Evolutionary conservation across 2,329 filamentous ascomycete species (phyloP), one percentile per base, ranked within the genome.

Genomic region (Pyricularia sp.): DNA sequence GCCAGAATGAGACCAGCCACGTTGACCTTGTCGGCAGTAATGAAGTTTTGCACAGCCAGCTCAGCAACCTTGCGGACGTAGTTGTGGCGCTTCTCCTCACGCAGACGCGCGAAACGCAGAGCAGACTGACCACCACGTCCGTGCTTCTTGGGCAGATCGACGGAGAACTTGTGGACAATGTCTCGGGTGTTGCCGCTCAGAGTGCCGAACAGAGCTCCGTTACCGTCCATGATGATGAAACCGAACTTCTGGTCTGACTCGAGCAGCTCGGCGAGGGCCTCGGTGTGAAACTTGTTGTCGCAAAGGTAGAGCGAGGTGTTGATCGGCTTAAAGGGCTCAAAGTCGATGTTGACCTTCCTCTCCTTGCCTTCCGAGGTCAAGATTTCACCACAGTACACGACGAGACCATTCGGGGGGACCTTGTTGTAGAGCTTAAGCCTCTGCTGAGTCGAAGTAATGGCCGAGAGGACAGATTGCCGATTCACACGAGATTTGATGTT

Each of bases 401-500:
- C 95, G 73, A 99, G 85, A 70, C 95, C 95, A 82, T 99, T 99
- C 66, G 95, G 93, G 36, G 96, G 95, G 69, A 99, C 95, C 83
- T 98, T 98, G 83, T 94, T 97, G 85, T 99, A 99, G 66, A 99
- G 87, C 88, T 99, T 99, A 73, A 99, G 89, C 80, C 95, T 92
- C 85, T 99, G 95, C 83, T 99, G 96, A 75, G 95, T 99, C 71
- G 95, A 99, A 68, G 95, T 99, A 77, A 99, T 99, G 80, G 95
- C 95, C 55, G 94, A 98, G 75, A 99, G 85, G 74, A 99, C 95
- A 68, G 95, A 99, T 78, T 98, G 92, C 81, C 95, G 90, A 83
- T 99, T 99, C 84, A 99, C 95, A 78, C 95, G 94, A 70, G 95
- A 99, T 83, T 99, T 99, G 85, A 99, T 99, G 84, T 99, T 99